phyloP scores from a whole-genome alignment of 2,329 filamentous ascomycete species.

The Aspergillus versicolor region DNA sequence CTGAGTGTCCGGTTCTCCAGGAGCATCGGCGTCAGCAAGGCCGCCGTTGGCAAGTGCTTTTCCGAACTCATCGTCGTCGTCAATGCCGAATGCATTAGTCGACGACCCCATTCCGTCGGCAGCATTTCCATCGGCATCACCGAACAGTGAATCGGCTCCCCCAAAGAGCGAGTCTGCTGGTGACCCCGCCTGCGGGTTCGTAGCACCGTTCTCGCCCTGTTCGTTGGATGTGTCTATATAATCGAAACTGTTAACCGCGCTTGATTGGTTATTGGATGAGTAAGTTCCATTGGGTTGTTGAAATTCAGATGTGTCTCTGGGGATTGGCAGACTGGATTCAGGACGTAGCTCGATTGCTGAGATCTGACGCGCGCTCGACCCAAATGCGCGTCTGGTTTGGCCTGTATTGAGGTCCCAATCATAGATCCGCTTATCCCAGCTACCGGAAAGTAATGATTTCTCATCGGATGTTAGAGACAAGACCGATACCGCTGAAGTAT shows the following conservation, averaged over 20 bases:
- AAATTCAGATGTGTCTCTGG: conserved; percentile 64
- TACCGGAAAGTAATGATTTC: conserved; percentile 81
- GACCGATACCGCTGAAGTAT: conserved; percentile 89
- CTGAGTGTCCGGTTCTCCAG: conserved; percentile 31
- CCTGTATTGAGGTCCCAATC: conserved; percentile 96
- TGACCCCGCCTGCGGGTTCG: conserved; percentile 60
- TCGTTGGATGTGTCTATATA: conserved; percentile 40
- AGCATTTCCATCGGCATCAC: conserved; percentile 66
- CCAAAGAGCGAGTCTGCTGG: conserved; percentile 81
- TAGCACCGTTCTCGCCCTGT: conserved; percentile 37
- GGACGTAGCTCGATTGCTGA: conserved; percentile 85
- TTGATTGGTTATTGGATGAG: conserved; percentile 69
- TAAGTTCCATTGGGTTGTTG: conserved; percentile 64
- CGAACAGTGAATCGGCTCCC: conserved; percentile 85
- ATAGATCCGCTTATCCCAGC: conserved; percentile 92
- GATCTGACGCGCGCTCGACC: conserved; percentile 77
- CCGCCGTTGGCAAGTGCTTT: conserved; percentile 67
- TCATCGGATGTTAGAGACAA: conserved; percentile 81
- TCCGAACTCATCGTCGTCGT: conserved; percentile 82
- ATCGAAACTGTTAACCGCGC: conserved; percentile 56
- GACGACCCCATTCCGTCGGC: conserved; percentile 48
- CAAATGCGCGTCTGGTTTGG: conserved; percentile 70
- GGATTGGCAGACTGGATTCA: conserved; percentile 70
- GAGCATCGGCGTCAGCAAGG: conserved; percentile 50
- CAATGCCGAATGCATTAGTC: conserved; percentile 67